Percentiles rank a stretch among this genome's conserved stretches.
phyloP scores from a whole-genome alignment of 305 asterid species.

The Striga hermonthica region DNA sequence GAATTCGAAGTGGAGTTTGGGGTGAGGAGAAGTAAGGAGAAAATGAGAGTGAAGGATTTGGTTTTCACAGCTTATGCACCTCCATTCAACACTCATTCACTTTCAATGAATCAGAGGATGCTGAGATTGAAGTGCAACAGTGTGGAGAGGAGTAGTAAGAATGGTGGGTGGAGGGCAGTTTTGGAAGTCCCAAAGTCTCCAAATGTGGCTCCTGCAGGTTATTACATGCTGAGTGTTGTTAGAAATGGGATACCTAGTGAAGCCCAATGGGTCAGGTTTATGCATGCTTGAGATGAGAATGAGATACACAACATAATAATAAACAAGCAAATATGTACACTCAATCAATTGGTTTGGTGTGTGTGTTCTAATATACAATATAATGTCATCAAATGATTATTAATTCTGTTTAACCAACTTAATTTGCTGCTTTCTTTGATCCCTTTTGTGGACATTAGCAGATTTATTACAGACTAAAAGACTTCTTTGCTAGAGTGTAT shows the following conservation, averaged over 20 bases:
- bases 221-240: slow-evolving; percentile 61
- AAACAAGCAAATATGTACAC: too few species aligned
- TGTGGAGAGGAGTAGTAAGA: slow-evolving; percentile 28
- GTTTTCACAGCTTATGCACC: slow-evolving; percentile 44
- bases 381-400: too few species aligned
- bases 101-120: slow-evolving; percentile 69
- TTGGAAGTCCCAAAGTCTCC: slow-evolving; percentile 58
- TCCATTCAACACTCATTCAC: slow-evolving; percentile 62
- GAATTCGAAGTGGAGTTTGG: slow-evolving; percentile 43
- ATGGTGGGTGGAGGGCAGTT: slow-evolving; percentile 41
- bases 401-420: too few species aligned
- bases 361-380: too few species aligned
- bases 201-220: slow-evolving; percentile 62
- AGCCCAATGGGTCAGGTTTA: slow-evolving; percentile 57
- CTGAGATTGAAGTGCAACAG: slow-evolving; percentile 42
- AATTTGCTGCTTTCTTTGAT: too few species aligned
- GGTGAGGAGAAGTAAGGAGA: slow-evolving; percentile 2
- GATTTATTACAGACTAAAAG: too few species aligned
- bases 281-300: slow-evolving; percentile 28
- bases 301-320: too few species aligned
- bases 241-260: slow-evolving; percentile 56
- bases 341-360: too few species aligned
- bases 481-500: too few species aligned
- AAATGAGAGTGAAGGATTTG: slow-evolving; percentile 27
- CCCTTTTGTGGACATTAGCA: too few species aligned